Conservation (phyloP, 2,329 filamentous ascomycete genomes). For the Trichoderma cornu-damae region DNA sequence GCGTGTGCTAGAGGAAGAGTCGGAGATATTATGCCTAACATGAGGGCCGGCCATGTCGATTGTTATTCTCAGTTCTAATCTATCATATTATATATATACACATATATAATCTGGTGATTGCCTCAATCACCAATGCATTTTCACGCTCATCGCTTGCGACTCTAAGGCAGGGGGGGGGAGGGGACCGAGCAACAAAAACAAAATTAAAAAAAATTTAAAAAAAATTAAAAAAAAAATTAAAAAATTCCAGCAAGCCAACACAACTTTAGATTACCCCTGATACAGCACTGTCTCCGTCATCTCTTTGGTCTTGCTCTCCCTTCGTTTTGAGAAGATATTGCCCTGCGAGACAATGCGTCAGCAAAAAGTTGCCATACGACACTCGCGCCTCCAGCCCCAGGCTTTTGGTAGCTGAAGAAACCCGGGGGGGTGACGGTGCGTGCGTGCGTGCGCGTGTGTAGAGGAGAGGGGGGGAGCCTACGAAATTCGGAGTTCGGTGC, state of each 20-base stretch:
- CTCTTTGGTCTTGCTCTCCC: constrained; percentile 27
- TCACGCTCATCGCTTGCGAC: not conserved
- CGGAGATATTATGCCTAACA: constrained; percentile 37
- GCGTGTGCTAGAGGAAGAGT: constrained; percentile 29
- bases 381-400: not conserved
- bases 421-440: no score
- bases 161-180: not conserved
- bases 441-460: no score
- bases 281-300: constrained; percentile 38
- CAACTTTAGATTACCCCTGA: constrained; percentile 24
- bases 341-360: constrained; percentile 26
- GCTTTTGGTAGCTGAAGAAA: not conserved
- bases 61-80: not conserved
- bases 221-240: no score
- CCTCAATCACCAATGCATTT: not conserved
- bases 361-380: not conserved
- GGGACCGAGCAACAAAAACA: not conserved
- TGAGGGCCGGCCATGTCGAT: constrained; percentile 22
- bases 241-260: not conserved
- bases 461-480: constrained; percentile 23
- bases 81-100: no score
- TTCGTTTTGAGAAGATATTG: constrained; percentile 37
- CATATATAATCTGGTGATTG: not conserved
- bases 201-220: no score
- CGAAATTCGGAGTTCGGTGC: constrained; percentile 37